Evolutionary conservation across 495 filamentous ascomycete genomes (phyloP).

Genomic region (Hypoxylon lenormandii): DNA sequence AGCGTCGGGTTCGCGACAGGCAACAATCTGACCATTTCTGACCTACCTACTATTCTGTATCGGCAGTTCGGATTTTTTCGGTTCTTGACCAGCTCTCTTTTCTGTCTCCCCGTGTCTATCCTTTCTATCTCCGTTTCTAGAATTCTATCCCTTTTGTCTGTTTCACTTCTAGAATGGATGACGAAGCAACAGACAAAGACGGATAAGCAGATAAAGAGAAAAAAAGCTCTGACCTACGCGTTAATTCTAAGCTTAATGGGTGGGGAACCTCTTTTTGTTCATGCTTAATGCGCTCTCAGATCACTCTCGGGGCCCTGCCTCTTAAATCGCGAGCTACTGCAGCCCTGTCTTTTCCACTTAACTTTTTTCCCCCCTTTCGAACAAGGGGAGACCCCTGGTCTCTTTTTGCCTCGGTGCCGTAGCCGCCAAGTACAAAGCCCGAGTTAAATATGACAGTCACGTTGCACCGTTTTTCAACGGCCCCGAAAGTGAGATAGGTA

Average conservation of each 20-base stretch:
- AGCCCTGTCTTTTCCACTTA: constrained; percentile 30
- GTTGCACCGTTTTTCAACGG: constrained; percentile 30
- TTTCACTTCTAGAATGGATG: too few relatives aligned
- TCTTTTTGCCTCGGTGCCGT: constrained; percentile 10
- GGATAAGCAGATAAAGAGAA: not conserved
- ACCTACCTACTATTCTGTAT: constrained; percentile 10
- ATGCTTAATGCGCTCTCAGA: constrained; percentile 11
- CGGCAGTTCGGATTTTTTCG: constrained; percentile 33
- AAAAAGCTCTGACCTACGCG: not conserved
- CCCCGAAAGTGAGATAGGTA: constrained; percentile 1
- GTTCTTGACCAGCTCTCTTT: too few relatives aligned
- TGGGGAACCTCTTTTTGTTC: constrained; percentile 4
- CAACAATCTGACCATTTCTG: constrained; percentile 33
- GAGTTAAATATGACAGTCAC: constrained; percentile 17
- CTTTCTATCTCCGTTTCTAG: too few relatives aligned
- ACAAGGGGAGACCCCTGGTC: not conserved
- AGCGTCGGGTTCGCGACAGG: constrained; percentile 32
- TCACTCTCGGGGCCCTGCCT: constrained; percentile 7
- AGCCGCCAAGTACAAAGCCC: constrained; percentile 5
- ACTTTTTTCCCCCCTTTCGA: not conserved
- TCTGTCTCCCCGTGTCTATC: too few relatives aligned
- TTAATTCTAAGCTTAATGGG: constrained; percentile 30
- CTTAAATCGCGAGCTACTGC: constrained; percentile 25
- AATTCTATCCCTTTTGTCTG: too few relatives aligned
- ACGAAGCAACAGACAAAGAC: too few relatives aligned